Evolutionary conservation across 1,284 basidiomycete species (phyloP).

Genomic region (Inonotus hispidus): DNA sequence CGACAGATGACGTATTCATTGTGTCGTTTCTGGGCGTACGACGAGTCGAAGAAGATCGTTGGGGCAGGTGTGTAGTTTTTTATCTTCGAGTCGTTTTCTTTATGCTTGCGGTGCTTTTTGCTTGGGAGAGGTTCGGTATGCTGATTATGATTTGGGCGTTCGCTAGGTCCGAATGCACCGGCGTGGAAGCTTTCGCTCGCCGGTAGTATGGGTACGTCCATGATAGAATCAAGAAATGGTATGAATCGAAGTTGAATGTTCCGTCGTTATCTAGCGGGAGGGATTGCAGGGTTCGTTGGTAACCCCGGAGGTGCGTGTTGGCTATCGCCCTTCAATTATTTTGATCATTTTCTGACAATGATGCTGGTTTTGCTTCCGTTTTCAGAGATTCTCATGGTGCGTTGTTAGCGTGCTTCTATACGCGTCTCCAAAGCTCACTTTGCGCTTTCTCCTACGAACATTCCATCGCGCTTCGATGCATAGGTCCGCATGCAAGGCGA

Average conservation of each 20-base stretch:
- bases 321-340: background rate
- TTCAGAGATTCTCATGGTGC: constrained; percentile 77
- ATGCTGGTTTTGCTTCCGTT: too few species aligned
- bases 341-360: background rate
- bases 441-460: background rate
- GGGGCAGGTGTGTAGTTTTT: constrained; percentile 45
- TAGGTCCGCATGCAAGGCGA: constrained; percentile 78
- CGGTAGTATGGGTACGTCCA: constrained; percentile 70
- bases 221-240: background rate
- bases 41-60: constrained; percentile 80
- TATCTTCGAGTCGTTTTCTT: background rate
- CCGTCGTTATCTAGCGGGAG: constrained; percentile 50
- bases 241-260: background rate
- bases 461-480: constrained; percentile 10
- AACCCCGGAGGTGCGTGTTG: constrained; percentile 72
- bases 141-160: background rate
- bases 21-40: constrained; percentile 91
- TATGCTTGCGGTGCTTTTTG: background rate
- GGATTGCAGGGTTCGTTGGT: constrained; percentile 77
- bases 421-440: background rate
- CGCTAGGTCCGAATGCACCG: constrained; percentile 51
- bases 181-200: constrained; percentile 79
- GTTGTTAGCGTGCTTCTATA: background rate
- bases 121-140: background rate
- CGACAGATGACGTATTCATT: constrained; percentile 93